Base-by-base conservation (phyloP, 306 rosid species). In the Sechiopsis laciniata region DNA sequence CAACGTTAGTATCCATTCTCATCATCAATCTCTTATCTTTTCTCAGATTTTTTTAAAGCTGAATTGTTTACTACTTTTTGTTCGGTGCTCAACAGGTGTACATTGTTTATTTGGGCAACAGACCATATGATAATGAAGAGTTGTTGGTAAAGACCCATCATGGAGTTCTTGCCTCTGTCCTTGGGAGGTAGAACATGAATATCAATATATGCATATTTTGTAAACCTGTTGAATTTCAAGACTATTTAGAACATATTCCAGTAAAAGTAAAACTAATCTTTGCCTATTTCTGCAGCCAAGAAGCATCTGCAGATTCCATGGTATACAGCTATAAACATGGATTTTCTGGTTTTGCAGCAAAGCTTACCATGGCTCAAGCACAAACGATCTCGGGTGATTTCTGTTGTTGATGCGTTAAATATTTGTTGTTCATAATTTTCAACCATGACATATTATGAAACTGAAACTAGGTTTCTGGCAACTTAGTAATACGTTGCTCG, bases 351-450 rank as follows among this genome's bases (percentile, higher is more conserved):
- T 60, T 60, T 60, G 66, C 66, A 60, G 66, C 66, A 22, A 60
- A 60, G 66, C 66, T 60, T 60, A 60, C 66, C 10, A 13, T 60
- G 66, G 66, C 66, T 60, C 66, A 60, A 60, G 66, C 42, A 24
- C 66, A 60, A 60, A 60, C 5, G n/a, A 60, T 60, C 10, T 60
- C 66, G 29, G 66, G 66, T 60, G 24, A 24, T 60, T 60, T 60
- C 66, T 60, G 45, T 12, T 24, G 42, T 17, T 60, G 45, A 60
- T 60, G 45, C 66, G 2, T 13, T 60, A 29, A 60, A 22, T 13
- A 24, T 4, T 24, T 56, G 11, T 22, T 59, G 40, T 22, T 19
- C 19, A 60, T 57, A 20, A 11, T 57, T 20, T 56, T 56, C 7
- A 10, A 20, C 32, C 62, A 21, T 1, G 32, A 21, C 29, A 13